Evolutionary conservation across 1,284 basidiomycete genomes (phyloP), one percentile per base, ranked within the genome.

Genomic region (Bondarzewia mesenterica): DNA sequence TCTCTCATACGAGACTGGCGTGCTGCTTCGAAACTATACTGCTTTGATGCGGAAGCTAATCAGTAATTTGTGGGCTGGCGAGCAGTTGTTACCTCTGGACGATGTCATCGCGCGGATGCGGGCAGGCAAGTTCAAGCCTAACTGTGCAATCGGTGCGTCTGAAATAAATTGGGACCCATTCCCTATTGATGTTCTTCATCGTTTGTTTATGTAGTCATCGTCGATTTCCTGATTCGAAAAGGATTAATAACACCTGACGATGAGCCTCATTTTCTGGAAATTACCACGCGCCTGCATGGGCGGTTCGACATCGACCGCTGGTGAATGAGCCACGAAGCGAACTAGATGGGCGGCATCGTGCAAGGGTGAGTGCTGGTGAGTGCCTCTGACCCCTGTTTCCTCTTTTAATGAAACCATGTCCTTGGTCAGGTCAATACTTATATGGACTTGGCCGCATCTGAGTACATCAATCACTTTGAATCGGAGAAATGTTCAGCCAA

Each of bases 181-280:
- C 29, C 29, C n/a, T n/a, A 10, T 3, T 7, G 29, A 14, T n/a
- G 8, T 47, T 26, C 27, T 35, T 37, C 46, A 23, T 27, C 37
- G n/a, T 29, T 35, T 23, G 10, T 35, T 45, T 36, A 12, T 27
- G 1, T 47, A 86, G 92, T 90, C 10, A 66, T 95, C 39, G 69
- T 95, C 37, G 91, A 96, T 62, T 84, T 95, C 52, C 75, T 94
- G 63, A 77, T 94, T 44, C 76, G 88, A 6, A 78, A 82, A 50
- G 88, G 89, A 1, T 72, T 79, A 53, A 70, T 93, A 40, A 90
- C 85, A 0, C 77, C 86, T 0, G 88, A 90, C 47, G 82, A 80
- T 49, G 89, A 93, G 58, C 78, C 82, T 0, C 71, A 87, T 50
- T 91, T 77, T 57, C 66, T 84, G 63, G 79, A 87, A 58, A 82